Evolutionary conservation across 345 rosid genomes (phyloP), one percentile per base, ranked within the genome.

Genomic region (Reutealis trisperma): DNA sequence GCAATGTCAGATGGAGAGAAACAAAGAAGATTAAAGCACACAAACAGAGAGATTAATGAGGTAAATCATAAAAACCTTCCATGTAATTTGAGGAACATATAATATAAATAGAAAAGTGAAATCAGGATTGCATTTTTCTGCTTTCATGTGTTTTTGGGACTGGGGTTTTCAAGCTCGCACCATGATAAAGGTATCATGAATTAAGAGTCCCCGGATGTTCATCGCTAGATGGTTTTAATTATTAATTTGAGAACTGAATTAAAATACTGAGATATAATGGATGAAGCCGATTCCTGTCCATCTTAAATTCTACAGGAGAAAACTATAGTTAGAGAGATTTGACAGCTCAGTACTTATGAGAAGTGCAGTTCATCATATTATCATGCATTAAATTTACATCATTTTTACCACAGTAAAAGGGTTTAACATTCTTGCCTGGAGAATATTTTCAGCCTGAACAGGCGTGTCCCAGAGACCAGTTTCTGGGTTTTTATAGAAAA

Each of bases 401-500:
- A 52, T 30, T 45, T 13, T 73, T 68, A 30, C 37, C 25, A 58
- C 18, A 67, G 47, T 2, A 37, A 24, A 52, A 61, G 42, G 18
- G 37, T 13, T 58, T 8, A 49, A 63, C 21, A 44, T 70, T 60
- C 87, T 82, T 90, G 90, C 98, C 98, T 90, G 87, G 65, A 93
- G 97, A 78, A 91, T 90, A 83, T 71, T 87, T 81, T 89, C 93
- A 72, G 99, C 98, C 79, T 91, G 98, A 59, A 86, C 65, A 83
- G 99, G 99, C 49, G 98, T 96, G 73, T 96, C 99, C 97, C 96
- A 96, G 49, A 96, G 86, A 75, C 94, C 97, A 24, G 97, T 91
- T 61, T 86, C 84, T 9, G 84, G 95, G 75, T 92, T 91, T 83
- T 91, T 92, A 81, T 92, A 91, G 80, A 87, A 92, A 80, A 83